A percentile compares a stretch with the other conserved stretches of the same genome.
phyloP scores from a whole-genome alignment of 495 filamentous ascomycete species.

The Annulohypoxylon nitens region DNA sequence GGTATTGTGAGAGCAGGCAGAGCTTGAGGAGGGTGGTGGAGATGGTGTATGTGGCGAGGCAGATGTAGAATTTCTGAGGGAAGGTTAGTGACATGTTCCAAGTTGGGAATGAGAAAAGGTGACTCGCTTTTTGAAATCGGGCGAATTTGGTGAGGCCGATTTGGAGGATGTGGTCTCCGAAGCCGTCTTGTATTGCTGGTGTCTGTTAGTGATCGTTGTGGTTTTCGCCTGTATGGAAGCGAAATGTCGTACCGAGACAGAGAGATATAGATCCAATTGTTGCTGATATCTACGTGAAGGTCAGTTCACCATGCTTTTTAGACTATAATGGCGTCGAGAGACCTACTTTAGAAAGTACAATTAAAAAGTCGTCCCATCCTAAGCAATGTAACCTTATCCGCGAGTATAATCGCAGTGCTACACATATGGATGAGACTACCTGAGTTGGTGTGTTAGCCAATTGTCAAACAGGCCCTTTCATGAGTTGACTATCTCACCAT shows the following conservation, averaged over 20 bases:
- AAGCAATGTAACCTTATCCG: constrained; percentile 43
- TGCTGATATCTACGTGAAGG: constrained; percentile 36
- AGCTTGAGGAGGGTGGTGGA: constrained; percentile 51
- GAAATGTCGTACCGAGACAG: constrained; percentile 40
- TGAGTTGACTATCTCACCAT: constrained; percentile 37
- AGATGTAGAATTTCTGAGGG: constrained; percentile 47
- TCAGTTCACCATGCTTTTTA: neutral
- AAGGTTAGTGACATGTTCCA: neutral
- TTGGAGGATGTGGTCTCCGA: constrained; percentile 47
- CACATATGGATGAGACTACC: constrained; percentile 49
- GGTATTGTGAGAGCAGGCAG: constrained; percentile 47
- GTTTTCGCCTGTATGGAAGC: neutral
- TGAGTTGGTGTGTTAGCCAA: constrained; percentile 16
- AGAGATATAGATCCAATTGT: constrained; percentile 44
- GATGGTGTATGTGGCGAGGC: constrained; percentile 47
- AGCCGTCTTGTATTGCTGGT: constrained; percentile 48
- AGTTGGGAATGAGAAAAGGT: neutral
- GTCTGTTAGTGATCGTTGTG: constrained; percentile 22
- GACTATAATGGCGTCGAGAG: neutral
- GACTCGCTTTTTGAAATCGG: constrained; percentile 46
- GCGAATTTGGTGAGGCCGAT: constrained; percentile 34
- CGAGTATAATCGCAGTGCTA: constrained; percentile 43
- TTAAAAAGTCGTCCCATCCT: constrained; percentile 52
- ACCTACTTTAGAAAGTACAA: constrained; percentile 49
- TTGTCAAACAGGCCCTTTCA: neutral